Conservation (phyloP, 768 basidiomycete species). For the Tulasnella calospora region DNA sequence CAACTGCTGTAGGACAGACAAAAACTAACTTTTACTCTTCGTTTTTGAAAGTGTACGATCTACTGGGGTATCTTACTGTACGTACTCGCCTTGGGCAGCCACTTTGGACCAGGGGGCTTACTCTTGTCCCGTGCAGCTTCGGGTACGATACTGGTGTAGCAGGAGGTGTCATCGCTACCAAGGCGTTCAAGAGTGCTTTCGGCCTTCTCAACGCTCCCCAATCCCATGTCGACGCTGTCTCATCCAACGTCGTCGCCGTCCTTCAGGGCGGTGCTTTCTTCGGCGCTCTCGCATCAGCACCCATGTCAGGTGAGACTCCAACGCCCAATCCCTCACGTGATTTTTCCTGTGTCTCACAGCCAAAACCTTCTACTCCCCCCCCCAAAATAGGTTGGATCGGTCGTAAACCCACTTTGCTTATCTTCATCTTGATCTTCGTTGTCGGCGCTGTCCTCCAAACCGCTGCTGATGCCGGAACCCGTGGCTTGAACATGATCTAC, state of each 20-base stretch:
- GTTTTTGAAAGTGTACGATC: constrained; percentile 6
- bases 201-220: constrained; percentile 46
- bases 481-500: constrained; percentile 67
- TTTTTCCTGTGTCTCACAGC: not conserved
- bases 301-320: constrained; percentile 53
- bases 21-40: not conserved
- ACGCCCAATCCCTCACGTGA: not conserved
- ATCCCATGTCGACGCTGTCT: constrained; percentile 48
- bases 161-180: constrained; percentile 62
- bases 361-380: not conserved
- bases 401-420: constrained; percentile 57
- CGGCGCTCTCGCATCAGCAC: constrained; percentile 70
- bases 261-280: constrained; percentile 87
- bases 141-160: constrained; percentile 50
- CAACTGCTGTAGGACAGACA: not conserved
- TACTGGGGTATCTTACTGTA: constrained; percentile 26
- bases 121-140: not conserved
- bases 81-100: not conserved
- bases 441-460: constrained; percentile 74
- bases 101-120: not conserved
- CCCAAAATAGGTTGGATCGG: constrained; percentile 53
- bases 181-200: constrained; percentile 60
- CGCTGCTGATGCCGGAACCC: constrained; percentile 48
- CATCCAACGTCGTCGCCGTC: constrained; percentile 80
- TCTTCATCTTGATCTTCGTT: constrained; percentile 57